These are phyloP conservation scores for Xylaria sp. DNA, from an alignment of 2,329 filamentous ascomycete genomes.

Conservation along the genomic window DNA sequence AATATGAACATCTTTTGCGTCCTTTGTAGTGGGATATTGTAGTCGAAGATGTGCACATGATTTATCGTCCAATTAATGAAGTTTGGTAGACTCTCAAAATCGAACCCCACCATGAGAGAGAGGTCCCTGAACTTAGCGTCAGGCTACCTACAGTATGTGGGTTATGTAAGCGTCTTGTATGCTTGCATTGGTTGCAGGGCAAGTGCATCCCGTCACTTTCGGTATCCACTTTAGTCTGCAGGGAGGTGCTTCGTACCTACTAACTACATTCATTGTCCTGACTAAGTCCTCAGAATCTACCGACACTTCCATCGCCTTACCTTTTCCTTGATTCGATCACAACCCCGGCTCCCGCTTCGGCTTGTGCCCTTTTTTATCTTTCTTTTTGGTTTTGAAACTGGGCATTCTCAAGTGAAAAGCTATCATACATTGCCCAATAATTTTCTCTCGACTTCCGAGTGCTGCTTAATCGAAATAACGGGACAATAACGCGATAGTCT, in stretches of 20 bases:
- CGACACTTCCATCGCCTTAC: neutral
- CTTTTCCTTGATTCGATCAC: neutral
- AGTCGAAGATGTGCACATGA: neutral
- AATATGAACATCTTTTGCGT: conserved; percentile 29
- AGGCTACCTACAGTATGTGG: neutral
- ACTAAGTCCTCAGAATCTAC: neutral
- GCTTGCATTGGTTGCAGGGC: too few species aligned
- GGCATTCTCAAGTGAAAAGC: conserved; percentile 8
- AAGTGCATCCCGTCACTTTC: too few species aligned
- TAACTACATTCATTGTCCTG: too few species aligned
- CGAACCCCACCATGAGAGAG: conserved; percentile 10
- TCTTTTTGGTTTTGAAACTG: neutral
- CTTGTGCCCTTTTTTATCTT: neutral
- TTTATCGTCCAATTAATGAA: neutral
- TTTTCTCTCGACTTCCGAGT: neutral
- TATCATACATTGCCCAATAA: neutral
- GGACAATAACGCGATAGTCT: neutral
- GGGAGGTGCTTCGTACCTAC: too few species aligned
- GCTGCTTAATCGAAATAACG: neutral
- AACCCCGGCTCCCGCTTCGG: neutral
- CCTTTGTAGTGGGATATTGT: neutral
- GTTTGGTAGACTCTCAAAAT: neutral
- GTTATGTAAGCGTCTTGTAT: too few species aligned
- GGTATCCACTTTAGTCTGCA: too few species aligned
- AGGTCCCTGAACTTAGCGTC: too few species aligned